Percentiles rank a stretch among this genome's conserved stretches.
These are phyloP conservation scores for Cladosporium sp. DNA, from an alignment of 2,329 filamentous ascomycete species.

Conservation along the genomic window DNA sequence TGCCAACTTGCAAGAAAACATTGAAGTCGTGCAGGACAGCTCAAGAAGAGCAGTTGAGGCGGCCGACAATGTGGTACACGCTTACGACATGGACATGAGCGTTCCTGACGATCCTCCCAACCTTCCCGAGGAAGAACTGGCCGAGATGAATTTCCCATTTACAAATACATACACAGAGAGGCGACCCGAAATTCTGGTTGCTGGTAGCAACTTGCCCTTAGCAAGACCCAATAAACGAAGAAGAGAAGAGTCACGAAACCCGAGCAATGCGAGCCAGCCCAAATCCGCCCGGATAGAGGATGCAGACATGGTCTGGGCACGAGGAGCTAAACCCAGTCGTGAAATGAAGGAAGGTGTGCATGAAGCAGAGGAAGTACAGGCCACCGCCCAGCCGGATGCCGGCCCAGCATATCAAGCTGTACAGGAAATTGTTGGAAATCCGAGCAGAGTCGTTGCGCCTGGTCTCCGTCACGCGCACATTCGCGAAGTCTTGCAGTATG, in stretches of 20 bases:
- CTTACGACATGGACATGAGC: slow-evolving; percentile 71
- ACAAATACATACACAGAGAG: slow-evolving; percentile 25
- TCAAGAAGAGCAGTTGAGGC: slow-evolving; percentile 68
- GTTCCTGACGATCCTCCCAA: slow-evolving; percentile 57
- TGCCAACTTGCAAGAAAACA: slow-evolving; percentile 61
- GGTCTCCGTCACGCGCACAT: slow-evolving; percentile 46
- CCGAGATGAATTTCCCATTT: slow-evolving; percentile 24
- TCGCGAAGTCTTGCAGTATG: slow-evolving; percentile 48
- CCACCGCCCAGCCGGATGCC: slow-evolving; percentile 9
- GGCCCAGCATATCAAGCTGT: slow-evolving; percentile 5
- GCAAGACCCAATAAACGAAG: slow-evolving; percentile 41
- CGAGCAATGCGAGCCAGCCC: slow-evolving; percentile 23
- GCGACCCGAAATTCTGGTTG: slow-evolving; percentile 41
- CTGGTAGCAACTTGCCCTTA: slow-evolving; percentile 38
- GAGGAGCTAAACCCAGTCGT: slow-evolving; percentile 20
- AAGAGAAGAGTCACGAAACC: slow-evolving; percentile 29
- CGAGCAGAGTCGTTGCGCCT: slow-evolving; percentile 37
- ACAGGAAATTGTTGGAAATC: slow-evolving; percentile 7
- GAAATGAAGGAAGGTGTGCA: slow-evolving; percentile 25
- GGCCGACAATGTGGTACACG: slow-evolving; percentile 71
- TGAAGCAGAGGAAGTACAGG: slow-evolving; percentile 25
- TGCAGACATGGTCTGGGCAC: slow-evolving; percentile 18
- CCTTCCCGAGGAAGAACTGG: slow-evolving; percentile 21
- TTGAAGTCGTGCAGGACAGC: slow-evolving; percentile 70
- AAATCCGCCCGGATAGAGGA: slow-evolving; percentile 22